Evolutionary conservation across 805 yeast species (phyloP).

Genomic region (Kodamaea neixiangensis): DNA sequence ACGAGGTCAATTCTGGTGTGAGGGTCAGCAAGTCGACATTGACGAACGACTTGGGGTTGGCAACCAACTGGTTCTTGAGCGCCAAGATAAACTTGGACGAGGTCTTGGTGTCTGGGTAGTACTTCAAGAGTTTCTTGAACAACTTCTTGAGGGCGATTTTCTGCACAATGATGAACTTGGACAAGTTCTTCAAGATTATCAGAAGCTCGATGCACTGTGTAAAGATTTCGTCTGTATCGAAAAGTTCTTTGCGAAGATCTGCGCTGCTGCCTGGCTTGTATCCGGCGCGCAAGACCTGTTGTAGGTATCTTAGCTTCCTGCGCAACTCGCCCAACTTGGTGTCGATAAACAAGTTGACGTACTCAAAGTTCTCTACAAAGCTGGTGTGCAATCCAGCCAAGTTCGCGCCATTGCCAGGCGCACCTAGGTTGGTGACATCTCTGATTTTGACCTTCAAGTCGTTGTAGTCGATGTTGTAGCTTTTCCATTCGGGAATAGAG

Average conservation of each 20-base stretch:
- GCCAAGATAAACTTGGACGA: slow-evolving; percentile 26
- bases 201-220: slow-evolving; percentile 42
- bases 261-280: slow-evolving; percentile 1
- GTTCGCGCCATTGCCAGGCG: slow-evolving; percentile 2
- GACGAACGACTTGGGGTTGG: slow-evolving; percentile 57
- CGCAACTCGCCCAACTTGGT: slow-evolving; percentile 68
- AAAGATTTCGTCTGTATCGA: slow-evolving; percentile 28
- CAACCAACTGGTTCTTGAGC: slow-evolving; percentile 35
- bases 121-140: slow-evolving; percentile 64
- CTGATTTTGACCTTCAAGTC: slow-evolving; percentile 69
- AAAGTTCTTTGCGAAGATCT: slow-evolving; percentile 11
- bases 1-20: slow-evolving; percentile 60
- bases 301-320: slow-evolving; percentile 43
- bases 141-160: slow-evolving; percentile 73
- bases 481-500: slow-evolving; percentile 87
- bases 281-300: background rate
- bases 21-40: slow-evolving; percentile 60
- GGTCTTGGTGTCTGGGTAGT: slow-evolving; percentile 30
- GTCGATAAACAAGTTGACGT: slow-evolving; percentile 59
- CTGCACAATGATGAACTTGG: slow-evolving; percentile 73
- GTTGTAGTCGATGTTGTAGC: slow-evolving; percentile 81
- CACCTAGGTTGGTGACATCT: slow-evolving; percentile 43
- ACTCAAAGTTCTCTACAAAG: slow-evolving; percentile 61
- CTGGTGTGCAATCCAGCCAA: slow-evolving; percentile 38
- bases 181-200: slow-evolving; percentile 58